Evolutionary conservation across 495 filamentous ascomycete genomes (phyloP), one percentile per base, ranked within the genome.

Genomic region (Cudoniella acicularis): DNA sequence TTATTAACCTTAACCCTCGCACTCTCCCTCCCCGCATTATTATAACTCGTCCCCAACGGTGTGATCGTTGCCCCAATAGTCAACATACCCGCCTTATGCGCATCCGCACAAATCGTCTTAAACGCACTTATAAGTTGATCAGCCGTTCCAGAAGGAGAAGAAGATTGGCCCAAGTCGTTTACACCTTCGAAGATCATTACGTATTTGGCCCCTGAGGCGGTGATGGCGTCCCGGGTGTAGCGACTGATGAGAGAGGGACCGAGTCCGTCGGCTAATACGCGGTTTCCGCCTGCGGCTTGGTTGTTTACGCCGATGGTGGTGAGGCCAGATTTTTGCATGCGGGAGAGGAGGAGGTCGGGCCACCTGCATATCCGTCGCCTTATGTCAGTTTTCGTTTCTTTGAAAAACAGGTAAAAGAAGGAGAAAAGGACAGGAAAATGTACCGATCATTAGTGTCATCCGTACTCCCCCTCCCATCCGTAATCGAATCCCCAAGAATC

Each of bases 141-240:
- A 2, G 72, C 81, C 42, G 87, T 75, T 9, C 64, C 53, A n/a
- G 62, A 69, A 62, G 87, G 85, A 72, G 43, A 47, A 17, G 4
- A 8, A 47, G 43, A 17, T 9, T 47, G 8, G 4, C 43, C 16
- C n/a, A 47, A 8, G 67, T 90, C 88, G 68, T 90, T 91, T 20
- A 90, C 85, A 18, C 87, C 87, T 70, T 87, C 81, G 69, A 90
- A 90, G 30, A 90, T 77, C 71, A 90, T 78, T 26, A 79, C 82
- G 63, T 84, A 88, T 60, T 74, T 73, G 6, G 85, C 78, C 9
- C 80, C 80, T 0, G 79, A 72, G 9, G 81, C 78, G 0, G 75
- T 64, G 13, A 91, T 70, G 3, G 84, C 77, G 65, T 91, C 87
- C 13, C 87, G 77, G 64, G 87, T 83, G 60, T 88, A 75, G 0